Base-by-base conservation (phyloP, 768 basidiomycete genomes). In the Lactarius trivialis region DNA sequence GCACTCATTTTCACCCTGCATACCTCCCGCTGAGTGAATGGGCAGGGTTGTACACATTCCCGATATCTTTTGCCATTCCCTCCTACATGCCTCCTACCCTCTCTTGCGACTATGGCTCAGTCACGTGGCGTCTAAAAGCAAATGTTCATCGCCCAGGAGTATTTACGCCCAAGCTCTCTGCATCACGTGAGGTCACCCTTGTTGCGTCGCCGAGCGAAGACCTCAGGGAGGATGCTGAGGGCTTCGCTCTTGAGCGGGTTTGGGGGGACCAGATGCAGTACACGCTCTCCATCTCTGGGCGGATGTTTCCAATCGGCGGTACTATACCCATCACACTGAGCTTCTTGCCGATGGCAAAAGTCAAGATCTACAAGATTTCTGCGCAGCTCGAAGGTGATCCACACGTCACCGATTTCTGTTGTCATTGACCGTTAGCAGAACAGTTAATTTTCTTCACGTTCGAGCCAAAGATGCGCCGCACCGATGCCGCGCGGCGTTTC, bases 231-330 rank as follows among this genome's bases (percentile, higher is more conserved):
- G 93, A 93, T 57, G 79, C 78, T 0, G 85, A 85, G 64, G 89
- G 83, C 65, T 84, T 97, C 58, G 81, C 91, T 53, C 83, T 98
- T 19, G 90, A 96, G 69, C 78, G 92, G 21, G 84, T 88, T 68
- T 99, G 95, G 96, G 94, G 97, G 62, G 81, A 84, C 50, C 90
- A 96, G 71, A 70, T 93, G 68, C 85, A 87, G 59, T 97, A 95
- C 70, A 76, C 88, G 39, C 84, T 97, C 51, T 80, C 85, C 1
- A 74, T 93, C 15, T 80, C 84, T 21, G 88, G 86, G 6, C 84
- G 89, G 62, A 86, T 84, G 61, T 91, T 94, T 73, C 84, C 87
- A 17, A 82, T 98, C 28, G 95, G 93, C 33, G 91, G 93, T 43
- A 78, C 78, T 9, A 78, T 98, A 53, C 92, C 94, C 0, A 75